Percentiles rank a stretch among this genome's conserved stretches.
phyloP scores from a whole-genome alignment of 371 early-diverging fungal species.

The Nosema muscidifuracis region DNA sequence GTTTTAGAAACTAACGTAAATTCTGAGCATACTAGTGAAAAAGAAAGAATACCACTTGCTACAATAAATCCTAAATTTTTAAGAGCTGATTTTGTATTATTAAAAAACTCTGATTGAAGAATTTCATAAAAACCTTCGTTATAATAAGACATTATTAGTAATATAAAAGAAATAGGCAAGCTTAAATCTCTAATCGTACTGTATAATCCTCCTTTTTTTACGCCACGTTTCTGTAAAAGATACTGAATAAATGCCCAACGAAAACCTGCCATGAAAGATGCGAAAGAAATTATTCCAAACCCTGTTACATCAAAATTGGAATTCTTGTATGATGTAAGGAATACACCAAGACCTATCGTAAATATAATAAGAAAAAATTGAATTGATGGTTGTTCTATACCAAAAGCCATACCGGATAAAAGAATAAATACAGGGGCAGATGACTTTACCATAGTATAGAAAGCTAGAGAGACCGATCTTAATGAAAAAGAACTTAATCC shows the following conservation, averaged over 20 bases:
- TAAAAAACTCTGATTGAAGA: constrained; percentile 49
- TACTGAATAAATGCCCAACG: constrained; percentile 63
- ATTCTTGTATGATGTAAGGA: constrained; percentile 51
- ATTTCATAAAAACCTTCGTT: constrained; percentile 53
- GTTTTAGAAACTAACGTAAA: constrained; percentile 57
- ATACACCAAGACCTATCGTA: constrained; percentile 60
- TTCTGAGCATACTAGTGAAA: constrained; percentile 54
- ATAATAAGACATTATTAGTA: constrained; percentile 44
- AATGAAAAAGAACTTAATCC: constrained; percentile 58
- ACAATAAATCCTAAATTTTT: constrained; percentile 49
- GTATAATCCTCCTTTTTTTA: constrained; percentile 42
- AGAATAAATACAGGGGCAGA: constrained; percentile 63
- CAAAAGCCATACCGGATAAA: constrained; percentile 58
- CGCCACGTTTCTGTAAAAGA: constrained; percentile 46
- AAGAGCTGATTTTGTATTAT: constrained; percentile 5
- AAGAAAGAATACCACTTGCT: constrained; percentile 43
- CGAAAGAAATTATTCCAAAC: constrained; percentile 37
- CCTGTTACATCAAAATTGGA: constrained; percentile 39
- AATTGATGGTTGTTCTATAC: constrained; percentile 54
- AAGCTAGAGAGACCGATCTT: constrained; percentile 55
- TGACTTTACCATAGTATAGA: constrained; percentile 63
- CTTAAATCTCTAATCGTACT: constrained; percentile 53
- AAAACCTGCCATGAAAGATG: constrained; percentile 61
- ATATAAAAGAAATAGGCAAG: constrained; percentile 55
- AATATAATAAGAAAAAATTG: constrained; percentile 50